Evolutionary conservation across 768 basidiomycete genomes (phyloP).

Genomic region (Tulasnella sp.): DNA sequence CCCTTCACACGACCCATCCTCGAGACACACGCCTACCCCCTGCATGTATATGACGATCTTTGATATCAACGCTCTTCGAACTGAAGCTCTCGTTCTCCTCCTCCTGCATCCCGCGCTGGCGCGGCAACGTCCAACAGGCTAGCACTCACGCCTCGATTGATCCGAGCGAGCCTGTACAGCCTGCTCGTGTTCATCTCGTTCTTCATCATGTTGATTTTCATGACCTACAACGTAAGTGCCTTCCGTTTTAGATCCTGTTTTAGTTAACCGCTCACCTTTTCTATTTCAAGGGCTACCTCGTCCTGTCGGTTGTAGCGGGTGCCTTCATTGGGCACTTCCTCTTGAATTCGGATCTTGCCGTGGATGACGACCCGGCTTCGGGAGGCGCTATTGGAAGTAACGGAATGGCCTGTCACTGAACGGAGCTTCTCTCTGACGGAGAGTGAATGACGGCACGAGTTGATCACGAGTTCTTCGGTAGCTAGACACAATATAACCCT

Average conservation of each 20-base stretch:
- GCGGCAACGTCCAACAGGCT: not conserved
- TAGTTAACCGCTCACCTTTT: not conserved
- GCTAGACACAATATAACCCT: not conserved
- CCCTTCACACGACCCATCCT: constrained; percentile 31
- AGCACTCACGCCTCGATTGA: constrained; percentile 26
- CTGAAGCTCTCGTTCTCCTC: constrained; percentile 11
- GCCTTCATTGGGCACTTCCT: constrained; percentile 80
- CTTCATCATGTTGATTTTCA: constrained; percentile 93
- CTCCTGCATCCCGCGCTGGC: constrained; percentile 14
- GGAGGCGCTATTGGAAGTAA: constrained; percentile 45
- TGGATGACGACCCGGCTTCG: constrained; percentile 54
- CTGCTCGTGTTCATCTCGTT: constrained; percentile 71
- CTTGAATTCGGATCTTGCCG: constrained; percentile 63
- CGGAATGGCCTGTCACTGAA: constrained; percentile 74
- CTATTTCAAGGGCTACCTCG: constrained; percentile 73
- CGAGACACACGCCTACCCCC: not conserved
- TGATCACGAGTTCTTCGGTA: not conserved
- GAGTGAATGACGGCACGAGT: not conserved
- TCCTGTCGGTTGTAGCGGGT: constrained; percentile 73
- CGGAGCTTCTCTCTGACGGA: not conserved
- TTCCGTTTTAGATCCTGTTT: not conserved
- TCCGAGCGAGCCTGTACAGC: constrained; percentile 71
- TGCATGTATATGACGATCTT: constrained; percentile 42
- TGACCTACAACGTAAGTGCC: constrained; percentile 86
- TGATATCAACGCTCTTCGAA: not conserved